Conservation (phyloP, 2,329 filamentous ascomycete genomes). For the Xenoacremonium recifei region DNA sequence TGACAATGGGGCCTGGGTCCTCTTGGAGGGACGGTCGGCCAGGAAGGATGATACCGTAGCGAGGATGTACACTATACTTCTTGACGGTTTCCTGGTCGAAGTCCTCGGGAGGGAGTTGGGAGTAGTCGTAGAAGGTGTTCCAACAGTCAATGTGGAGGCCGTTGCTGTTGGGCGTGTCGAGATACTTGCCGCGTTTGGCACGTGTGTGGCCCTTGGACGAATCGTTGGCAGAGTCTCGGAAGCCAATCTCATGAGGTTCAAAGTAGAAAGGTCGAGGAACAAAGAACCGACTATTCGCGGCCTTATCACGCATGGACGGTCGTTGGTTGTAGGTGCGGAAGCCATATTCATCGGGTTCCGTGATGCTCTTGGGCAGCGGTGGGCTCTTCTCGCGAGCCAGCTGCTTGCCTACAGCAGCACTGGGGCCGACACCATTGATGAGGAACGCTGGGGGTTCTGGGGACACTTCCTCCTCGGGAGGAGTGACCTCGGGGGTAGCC, state of each 20-base stretch:
- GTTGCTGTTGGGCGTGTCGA: conserved; percentile 52
- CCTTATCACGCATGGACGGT: conserved; percentile 40
- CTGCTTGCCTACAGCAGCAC: conserved; percentile 25
- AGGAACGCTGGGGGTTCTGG: conserved; percentile 31
- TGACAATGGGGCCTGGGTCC: conserved; percentile 37
- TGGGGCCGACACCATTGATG: conserved; percentile 24
- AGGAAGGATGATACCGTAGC: conserved; percentile 51
- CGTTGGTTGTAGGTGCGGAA: conserved; percentile 43
- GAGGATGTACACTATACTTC: conserved; percentile 51
- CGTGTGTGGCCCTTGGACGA: conserved; percentile 51
- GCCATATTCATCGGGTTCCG: conserved; percentile 51
- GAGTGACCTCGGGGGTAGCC: conserved; percentile 33
- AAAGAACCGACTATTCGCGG: conserved; percentile 54
- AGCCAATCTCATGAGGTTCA: conserved; percentile 56
- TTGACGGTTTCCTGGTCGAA: conserved; percentile 50
- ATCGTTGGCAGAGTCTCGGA: conserved; percentile 58
- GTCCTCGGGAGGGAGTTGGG: conserved; percentile 45
- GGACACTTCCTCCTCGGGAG: conserved; percentile 34
- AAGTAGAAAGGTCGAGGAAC: conserved; percentile 46
- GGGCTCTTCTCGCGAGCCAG: conserved; percentile 37
- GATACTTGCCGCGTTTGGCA: conserved; percentile 52
- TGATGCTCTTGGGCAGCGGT: conserved; percentile 36
- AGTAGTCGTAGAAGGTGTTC: conserved; percentile 52
- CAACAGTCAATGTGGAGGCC: conserved; percentile 55
- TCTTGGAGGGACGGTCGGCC: conserved; percentile 46